Evolutionary conservation across 257 asterid species (phyloP).

Genomic region (Scutellaria galericulata): DNA sequence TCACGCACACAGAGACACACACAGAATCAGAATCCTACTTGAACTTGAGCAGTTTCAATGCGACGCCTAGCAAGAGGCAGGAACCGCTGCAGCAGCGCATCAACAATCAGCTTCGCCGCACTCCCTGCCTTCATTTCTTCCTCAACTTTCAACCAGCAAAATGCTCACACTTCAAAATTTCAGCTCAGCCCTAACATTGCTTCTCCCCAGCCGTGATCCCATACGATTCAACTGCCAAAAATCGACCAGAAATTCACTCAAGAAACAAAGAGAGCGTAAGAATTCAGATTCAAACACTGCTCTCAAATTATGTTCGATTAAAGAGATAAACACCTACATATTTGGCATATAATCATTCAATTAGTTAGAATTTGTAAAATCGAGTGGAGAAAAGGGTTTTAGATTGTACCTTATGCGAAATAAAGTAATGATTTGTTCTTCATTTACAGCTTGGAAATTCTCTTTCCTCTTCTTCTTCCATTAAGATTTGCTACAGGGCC

Average conservation of each 20-base stretch:
- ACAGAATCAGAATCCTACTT: slow-evolving; percentile 47
- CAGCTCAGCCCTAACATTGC: slow-evolving; percentile 46
- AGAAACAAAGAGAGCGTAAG: slow-evolving; percentile 7
- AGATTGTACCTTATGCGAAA: slow-evolving; percentile 42
- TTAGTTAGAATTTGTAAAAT: slow-evolving; percentile 23
- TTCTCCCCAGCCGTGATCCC: slow-evolving; percentile 46
- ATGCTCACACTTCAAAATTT: slow-evolving; percentile 41
- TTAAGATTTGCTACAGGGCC: slow-evolving; percentile 41
- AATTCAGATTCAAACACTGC: slow-evolving; percentile 23
- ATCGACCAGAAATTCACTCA: slow-evolving; percentile 12
- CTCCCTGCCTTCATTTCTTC: slow-evolving; percentile 93
- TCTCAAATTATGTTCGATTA: slow-evolving; percentile 22
- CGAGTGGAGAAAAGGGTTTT: slow-evolving; percentile 17
- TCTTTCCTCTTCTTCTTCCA: slow-evolving; percentile 50
- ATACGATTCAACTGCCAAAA: slow-evolving; percentile 34
- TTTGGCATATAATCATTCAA: neutral
- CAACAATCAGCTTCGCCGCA: slow-evolving; percentile 97
- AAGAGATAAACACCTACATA: slow-evolving; percentile 19
- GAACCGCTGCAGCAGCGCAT: slow-evolving; percentile 95
- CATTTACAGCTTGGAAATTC: slow-evolving; percentile 37
- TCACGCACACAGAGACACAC: neutral
- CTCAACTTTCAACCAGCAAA: slow-evolving; percentile 23
- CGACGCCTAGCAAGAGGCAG: slow-evolving; percentile 99
- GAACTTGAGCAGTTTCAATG: slow-evolving; percentile 99
- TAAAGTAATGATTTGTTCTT: slow-evolving; percentile 32